Evolutionary conservation across 768 basidiomycete genomes (phyloP).

Genomic region (Lactarius pseudohatsudake): DNA sequence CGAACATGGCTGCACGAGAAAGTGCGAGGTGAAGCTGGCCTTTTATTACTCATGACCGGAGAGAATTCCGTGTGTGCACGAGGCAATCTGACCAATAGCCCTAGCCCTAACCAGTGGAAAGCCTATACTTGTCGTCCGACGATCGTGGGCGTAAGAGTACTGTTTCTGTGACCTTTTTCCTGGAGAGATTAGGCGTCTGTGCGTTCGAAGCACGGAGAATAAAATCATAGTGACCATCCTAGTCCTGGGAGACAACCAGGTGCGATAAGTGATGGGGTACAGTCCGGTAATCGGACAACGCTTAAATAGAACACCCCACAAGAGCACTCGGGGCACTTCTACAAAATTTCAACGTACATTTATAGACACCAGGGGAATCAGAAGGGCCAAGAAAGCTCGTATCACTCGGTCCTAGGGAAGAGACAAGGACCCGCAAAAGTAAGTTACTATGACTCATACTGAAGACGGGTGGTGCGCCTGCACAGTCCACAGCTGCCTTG

Average conservation of each 20-base stretch:
- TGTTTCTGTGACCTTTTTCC: not conserved
- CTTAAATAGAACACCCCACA: too few relatives aligned
- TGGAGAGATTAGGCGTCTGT: not conserved
- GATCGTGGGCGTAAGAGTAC: not conserved
- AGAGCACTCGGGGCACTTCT: not conserved
- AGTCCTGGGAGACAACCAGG: too few relatives aligned
- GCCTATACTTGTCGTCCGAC: not conserved
- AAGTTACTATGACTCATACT: too few relatives aligned
- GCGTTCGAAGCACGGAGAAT: not conserved
- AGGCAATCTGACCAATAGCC: too few relatives aligned
- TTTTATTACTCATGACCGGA: not conserved
- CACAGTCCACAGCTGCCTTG: too few relatives aligned
- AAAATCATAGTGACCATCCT: too few relatives aligned
- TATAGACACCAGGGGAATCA: not conserved
- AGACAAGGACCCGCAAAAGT: too few relatives aligned
- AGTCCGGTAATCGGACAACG: too few relatives aligned
- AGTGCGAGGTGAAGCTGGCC: too few relatives aligned
- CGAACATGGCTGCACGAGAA: slow-evolving; percentile 2
- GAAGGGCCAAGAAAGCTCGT: not conserved
- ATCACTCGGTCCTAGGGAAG: not conserved
- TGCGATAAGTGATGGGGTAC: too few relatives aligned
- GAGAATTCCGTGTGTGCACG: not conserved
- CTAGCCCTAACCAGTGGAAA: not conserved
- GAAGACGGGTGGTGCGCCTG: too few relatives aligned
- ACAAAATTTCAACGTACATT: not conserved